A percentile compares a stretch with the other conserved stretches of the same genome.
Conservation (phyloP, 371 early-diverging fungal species). For the Mucor lusitanicus region DNA sequence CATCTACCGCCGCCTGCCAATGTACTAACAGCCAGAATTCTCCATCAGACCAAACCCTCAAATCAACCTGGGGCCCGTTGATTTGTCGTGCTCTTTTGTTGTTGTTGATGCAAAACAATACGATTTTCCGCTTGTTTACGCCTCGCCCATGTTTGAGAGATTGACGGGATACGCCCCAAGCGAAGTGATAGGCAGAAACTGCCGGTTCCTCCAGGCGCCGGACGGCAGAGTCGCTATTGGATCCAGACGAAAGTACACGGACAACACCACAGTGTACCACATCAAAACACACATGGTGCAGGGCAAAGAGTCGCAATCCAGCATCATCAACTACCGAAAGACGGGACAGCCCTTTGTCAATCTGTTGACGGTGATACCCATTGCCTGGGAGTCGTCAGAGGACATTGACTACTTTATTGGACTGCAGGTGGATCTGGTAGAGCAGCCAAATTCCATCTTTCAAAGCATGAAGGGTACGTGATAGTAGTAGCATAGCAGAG, state of each 20-base stretch:
- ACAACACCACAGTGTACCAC: conserved; percentile 55
- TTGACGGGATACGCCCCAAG: conserved; percentile 58
- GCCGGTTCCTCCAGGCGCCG: conserved; percentile 65
- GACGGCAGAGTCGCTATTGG: conserved; percentile 50
- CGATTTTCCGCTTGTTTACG: conserved; percentile 59
- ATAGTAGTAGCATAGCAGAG: neutral
- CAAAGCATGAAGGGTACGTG: conserved; percentile 42
- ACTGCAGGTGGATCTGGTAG: conserved; percentile 65
- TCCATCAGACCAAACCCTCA: conserved; percentile 47
- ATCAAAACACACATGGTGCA: conserved; percentile 50
- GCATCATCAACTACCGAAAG: conserved; percentile 67
- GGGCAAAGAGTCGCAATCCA: conserved; percentile 62
- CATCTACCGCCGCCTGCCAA: neutral
- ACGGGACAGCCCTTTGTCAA: conserved; percentile 73
- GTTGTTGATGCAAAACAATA: conserved; percentile 52
- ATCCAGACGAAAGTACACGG: conserved; percentile 53
- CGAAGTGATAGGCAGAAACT: conserved; percentile 66
- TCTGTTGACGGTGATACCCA: conserved; percentile 65
- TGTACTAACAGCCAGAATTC: neutral
- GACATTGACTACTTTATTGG: conserved; percentile 68
- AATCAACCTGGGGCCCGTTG: conserved; percentile 61
- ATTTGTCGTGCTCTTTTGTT: conserved; percentile 58
- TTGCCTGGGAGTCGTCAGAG: conserved; percentile 33
- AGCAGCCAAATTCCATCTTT: conserved; percentile 64
- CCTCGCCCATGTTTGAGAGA: conserved; percentile 57